phyloP scores from a whole-genome alignment of 805 yeast species.

The Schwanniomyces pseudopolymorphus region DNA sequence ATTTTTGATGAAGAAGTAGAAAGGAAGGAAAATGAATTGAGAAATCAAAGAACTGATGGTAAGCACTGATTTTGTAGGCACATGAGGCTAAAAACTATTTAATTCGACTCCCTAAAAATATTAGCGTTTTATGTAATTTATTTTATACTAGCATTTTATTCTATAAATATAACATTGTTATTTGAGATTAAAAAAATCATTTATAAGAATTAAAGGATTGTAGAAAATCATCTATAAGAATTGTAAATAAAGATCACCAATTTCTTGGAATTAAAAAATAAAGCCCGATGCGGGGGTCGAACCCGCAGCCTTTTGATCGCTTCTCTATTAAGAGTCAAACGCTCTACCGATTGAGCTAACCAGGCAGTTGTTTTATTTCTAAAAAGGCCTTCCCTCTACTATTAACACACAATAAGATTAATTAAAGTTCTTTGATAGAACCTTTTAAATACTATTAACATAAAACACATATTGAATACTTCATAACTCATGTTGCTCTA shows the following conservation, averaged over 20 bases:
- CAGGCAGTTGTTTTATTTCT: too few species aligned
- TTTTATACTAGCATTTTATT: not conserved
- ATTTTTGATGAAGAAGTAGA: slow-evolving; percentile 82
- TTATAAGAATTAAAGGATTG: not conserved
- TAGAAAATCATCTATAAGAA: not conserved
- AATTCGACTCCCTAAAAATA: not conserved
- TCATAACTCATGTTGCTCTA: too few species aligned
- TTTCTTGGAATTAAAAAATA: too few species aligned
- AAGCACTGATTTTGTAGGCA: slow-evolving; percentile 42
- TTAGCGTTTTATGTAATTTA: slow-evolving; percentile 1
- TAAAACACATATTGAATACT: too few species aligned
- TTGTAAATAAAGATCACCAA: slow-evolving; percentile 1
- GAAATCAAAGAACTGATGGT: slow-evolving; percentile 74
- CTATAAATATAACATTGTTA: not conserved
- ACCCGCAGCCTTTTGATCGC: slow-evolving; percentile 15
- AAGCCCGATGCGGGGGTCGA: slow-evolving; percentile 15
- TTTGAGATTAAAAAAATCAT: not conserved
- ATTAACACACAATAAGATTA: too few species aligned
- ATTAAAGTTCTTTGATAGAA: too few species aligned
- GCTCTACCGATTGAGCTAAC: slow-evolving; percentile 15
- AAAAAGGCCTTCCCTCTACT: too few species aligned
- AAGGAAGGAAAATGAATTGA: slow-evolving; percentile 62
- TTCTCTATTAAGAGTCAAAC: slow-evolving; percentile 13
- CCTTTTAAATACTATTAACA: too few species aligned
- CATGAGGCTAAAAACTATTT: not conserved